Evolutionary conservation across 2,329 filamentous ascomycete species (phyloP).

Genomic region (Epichloe scottii): DNA sequence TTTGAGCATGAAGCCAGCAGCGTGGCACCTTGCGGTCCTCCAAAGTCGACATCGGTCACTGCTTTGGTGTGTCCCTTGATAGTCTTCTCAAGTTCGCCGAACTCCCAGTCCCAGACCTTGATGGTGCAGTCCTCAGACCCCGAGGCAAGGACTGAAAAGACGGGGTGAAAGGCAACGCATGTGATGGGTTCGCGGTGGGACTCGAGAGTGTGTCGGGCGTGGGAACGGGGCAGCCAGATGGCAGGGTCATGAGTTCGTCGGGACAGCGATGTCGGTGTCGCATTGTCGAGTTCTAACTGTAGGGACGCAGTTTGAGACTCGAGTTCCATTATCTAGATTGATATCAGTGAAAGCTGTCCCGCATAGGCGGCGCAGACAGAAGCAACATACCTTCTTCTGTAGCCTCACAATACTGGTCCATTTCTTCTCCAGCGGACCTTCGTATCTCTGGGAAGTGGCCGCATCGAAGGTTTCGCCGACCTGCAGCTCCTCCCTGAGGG

Average conservation of each 20-base stretch:
- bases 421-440: neutral
- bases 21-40: slow-evolving; percentile 51
- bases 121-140: slow-evolving; percentile 92
- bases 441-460: slow-evolving; percentile 2
- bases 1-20: slow-evolving; percentile 58
- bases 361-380: too few relatives aligned
- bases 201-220: too few relatives aligned
- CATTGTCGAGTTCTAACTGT: too few relatives aligned
- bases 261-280: too few relatives aligned
- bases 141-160: slow-evolving; percentile 81
- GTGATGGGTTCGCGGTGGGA: too few relatives aligned
- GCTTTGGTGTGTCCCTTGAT: slow-evolving; percentile 86
- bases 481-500: neutral
- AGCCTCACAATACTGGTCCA: neutral
- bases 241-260: too few relatives aligned
- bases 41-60: slow-evolving; percentile 81
- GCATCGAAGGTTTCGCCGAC: slow-evolving; percentile 5
- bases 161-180: slow-evolving; percentile 89
- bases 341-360: too few relatives aligned
- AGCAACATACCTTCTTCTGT: slow-evolving; percentile 48
- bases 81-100: slow-evolving; percentile 79
- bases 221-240: too few relatives aligned
- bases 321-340: too few relatives aligned
- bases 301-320: too few relatives aligned
- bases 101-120: slow-evolving; percentile 95